Evolutionary conservation across 106 monocot genomes (phyloP), one percentile per base, ranked within the genome.

Genomic region (Cymbidium sinense): DNA sequence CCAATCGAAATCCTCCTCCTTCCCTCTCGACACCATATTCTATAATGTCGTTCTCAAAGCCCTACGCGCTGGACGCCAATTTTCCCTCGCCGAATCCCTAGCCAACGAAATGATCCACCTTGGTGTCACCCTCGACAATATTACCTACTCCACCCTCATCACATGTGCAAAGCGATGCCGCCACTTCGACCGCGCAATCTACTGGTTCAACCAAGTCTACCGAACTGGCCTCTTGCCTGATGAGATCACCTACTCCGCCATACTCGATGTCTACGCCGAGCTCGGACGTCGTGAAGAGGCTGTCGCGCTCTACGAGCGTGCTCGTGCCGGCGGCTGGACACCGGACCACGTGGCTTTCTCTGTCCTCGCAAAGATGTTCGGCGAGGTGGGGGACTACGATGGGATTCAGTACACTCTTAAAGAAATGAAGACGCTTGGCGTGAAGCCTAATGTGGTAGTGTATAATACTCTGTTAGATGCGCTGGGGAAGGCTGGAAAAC

Each of bases 61-160:
- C 33, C 85, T 92, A 37, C 85, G 88, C 64, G 34, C 77, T 70
- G 94, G 67, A 15, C 75, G 82, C 13, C 86, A 84, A 43, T 88
- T 81, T 80, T 82, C 89, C 35, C 77, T 79, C 27, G 93, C 86
- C 51, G 95, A 99, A 18, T 7, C 21, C 33, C 86, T 99, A 62
- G 92, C 90, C 37, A 29, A n/a, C 25, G 82, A 89, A 72, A 99
- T 99, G 95, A 19, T 93, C 62, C 78, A 78, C 34, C n/a, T 36
- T 5, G 85, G 83, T 8, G 75, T 81, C 2, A 62, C 77, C 13
- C 87, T 87, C 23, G 99, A 99, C 50, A 99, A 99, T 77, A 76
- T 99, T 58, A 99, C 99, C 19, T 99, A 93, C 78, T 99, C 94
- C 33, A 99, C 99, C 5, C 34, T 99, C 79, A 99, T 99, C 83